These are phyloP conservation scores for Urtica urens DNA, from an alignment of 306 rosid species.

Conservation along the genomic window DNA sequence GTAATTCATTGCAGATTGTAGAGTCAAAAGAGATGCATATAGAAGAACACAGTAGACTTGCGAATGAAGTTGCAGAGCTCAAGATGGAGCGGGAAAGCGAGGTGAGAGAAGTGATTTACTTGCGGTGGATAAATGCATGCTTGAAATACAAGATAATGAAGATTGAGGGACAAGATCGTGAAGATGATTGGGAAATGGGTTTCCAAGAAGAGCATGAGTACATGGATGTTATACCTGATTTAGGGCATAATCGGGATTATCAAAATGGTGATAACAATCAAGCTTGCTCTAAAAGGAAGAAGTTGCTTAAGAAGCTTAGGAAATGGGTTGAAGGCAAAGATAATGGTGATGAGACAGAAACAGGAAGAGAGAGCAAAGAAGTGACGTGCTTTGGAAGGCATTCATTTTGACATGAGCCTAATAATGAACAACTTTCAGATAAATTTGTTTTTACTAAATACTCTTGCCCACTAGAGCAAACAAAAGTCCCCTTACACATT, in stretches of 20 bases:
- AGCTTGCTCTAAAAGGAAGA: slow-evolving; percentile 24
- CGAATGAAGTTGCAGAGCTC: slow-evolving; percentile 34
- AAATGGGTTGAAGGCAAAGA: slow-evolving; percentile 52
- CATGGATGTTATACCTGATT: slow-evolving; percentile 16
- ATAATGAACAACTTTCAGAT: slow-evolving; percentile 25
- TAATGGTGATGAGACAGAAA: slow-evolving; percentile 21
- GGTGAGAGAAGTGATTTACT: slow-evolving; percentile 24
- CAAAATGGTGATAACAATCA: slow-evolving; percentile 14
- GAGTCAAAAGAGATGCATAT: slow-evolving; percentile 20
- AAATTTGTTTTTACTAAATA: no score
- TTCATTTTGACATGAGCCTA: slow-evolving; percentile 15
- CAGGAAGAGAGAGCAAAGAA: slow-evolving; percentile 24
- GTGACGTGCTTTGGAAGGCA: slow-evolving; percentile 19
- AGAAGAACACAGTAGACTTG: slow-evolving; percentile 29
- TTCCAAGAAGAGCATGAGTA: slow-evolving; percentile 22
- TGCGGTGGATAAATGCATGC: slow-evolving; percentile 45
- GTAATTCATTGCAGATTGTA: slow-evolving; percentile 29
- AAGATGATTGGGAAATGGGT: slow-evolving; percentile 10
- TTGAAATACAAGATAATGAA: slow-evolving; percentile 32
- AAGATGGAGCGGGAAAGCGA: slow-evolving; percentile 33
- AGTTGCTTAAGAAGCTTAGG: slow-evolving; percentile 33
- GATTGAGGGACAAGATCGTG: slow-evolving; percentile 17
- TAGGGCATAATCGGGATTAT: slow-evolving; percentile 29
- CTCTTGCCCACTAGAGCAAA: no score
- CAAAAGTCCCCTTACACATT: no score